A percentile compares a stretch with the other conserved stretches of the same genome.
Evolutionary conservation across 2,329 filamentous ascomycete genomes (phyloP).

Genomic region (Rhinocladiella similis): DNA sequence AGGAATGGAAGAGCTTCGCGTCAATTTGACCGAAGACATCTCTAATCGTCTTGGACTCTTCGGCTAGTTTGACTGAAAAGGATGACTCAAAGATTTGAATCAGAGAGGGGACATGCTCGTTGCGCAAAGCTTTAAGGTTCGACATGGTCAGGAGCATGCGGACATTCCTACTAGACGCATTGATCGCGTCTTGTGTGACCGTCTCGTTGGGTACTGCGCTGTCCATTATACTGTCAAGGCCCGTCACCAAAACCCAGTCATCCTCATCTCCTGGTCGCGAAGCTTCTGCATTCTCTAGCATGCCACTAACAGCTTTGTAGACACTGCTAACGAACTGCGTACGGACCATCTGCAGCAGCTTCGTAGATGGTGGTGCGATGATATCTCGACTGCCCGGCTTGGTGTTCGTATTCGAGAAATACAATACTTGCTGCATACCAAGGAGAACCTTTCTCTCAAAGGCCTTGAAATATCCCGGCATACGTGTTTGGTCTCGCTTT

Average conservation of each 20-base stretch:
- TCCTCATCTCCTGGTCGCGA: conserved; percentile 63
- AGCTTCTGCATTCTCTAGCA: conserved; percentile 94
- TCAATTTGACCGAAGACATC: conserved; percentile 92
- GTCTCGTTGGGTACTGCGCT: conserved; percentile 38
- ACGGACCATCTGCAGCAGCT: conserved; percentile 85
- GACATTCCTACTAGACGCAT: conserved; percentile 69
- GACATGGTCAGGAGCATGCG: conserved; percentile 92
- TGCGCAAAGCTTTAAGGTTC: conserved; percentile 81
- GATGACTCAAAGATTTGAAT: conserved; percentile 89
- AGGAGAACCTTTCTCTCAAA: conserved; percentile 80
- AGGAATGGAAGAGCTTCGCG: conserved; percentile 84
- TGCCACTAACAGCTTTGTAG: conserved; percentile 90
- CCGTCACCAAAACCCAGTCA: conserved; percentile 53
- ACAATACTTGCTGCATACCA: conserved; percentile 93
- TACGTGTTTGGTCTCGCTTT: conserved; percentile 80
- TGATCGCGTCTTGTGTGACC: conserved; percentile 51
- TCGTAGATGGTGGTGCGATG: conserved; percentile 79
- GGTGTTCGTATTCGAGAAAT: conserved; percentile 80
- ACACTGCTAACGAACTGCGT: conserved; percentile 90
- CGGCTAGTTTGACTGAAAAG: conserved; percentile 91
- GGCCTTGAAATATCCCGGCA: conserved; percentile 81
- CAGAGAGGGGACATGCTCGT: conserved; percentile 81
- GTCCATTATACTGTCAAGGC: conserved; percentile 25
- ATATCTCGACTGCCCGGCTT: conserved; percentile 75
- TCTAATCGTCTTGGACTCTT: conserved; percentile 87